Evolutionary conservation across 1,284 basidiomycete genomes (phyloP), one percentile per base, ranked within the genome.

Genomic region (Sanghuangporus weigelae): DNA sequence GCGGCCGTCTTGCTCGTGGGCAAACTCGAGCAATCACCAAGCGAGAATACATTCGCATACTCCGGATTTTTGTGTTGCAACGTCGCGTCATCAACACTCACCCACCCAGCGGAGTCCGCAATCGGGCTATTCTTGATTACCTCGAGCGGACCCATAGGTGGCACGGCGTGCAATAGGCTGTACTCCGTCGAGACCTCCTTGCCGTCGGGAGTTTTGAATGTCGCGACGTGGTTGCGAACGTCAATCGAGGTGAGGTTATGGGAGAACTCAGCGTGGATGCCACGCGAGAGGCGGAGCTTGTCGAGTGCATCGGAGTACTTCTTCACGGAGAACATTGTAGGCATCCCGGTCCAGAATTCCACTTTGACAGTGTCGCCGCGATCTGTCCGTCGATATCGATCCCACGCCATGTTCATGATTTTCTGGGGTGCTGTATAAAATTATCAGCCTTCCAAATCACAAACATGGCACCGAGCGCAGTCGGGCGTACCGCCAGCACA

Each of bases 1-100:
- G 96, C 96, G 0, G 92, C 93, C 1, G 96, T 99, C 82, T 97
- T 99, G 75, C 92, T 95, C 12, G 95, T 98, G 6, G 96, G 95
- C 50, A 97, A 77, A 59, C 88, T 93, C 31, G 93, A 92, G 67
- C 91, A 92, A 73, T 99, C 96, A 31, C 96, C 96, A 21, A 97
- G 73, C 7, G 92, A 84, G 75, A 96, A 98, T 39, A 98, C 83
- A 75, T 98, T 98, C 62, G 80, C 76, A 73, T 79, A 92, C 70
- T 86, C 84, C 2, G 86, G 81, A 66, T 95, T 95, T 66, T 83
- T 86, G 74, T 96, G 94, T 69, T 90, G 89, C 42, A 96, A 83
- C 0, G 93, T 96, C 1, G 75, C 82, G 66, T 85, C 80, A 75
- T 96, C 81, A 55, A 99, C 94, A 57, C 91, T 84, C 7, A 97